Evolutionary conservation across 75 land plant species (phyloP).

Genomic region (Adiantum capillusveneris): DNA sequence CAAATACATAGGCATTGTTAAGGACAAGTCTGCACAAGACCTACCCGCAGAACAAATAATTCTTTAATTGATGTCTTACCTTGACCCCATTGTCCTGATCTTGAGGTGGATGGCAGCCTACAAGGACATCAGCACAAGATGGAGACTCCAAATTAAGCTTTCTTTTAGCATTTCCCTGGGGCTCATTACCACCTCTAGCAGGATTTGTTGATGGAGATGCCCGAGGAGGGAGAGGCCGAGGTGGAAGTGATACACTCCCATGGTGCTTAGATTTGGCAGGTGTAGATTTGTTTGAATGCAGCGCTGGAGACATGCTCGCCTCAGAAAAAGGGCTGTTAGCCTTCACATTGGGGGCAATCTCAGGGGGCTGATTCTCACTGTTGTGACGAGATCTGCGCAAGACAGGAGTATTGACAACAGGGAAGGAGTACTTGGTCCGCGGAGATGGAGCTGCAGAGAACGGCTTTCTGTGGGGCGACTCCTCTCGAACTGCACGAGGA

Average conservation of each 20-base stretch:
- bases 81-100: neutral
- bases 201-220: conserved; percentile 21
- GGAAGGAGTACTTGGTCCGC: conserved; percentile 2
- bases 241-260: conserved; percentile 14
- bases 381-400: conserved; percentile 14
- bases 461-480: neutral
- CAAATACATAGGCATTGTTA: no score
- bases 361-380: conserved; percentile 28
- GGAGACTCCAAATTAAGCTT: conserved; percentile 24
- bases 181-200: conserved; percentile 8
- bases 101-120: no score
- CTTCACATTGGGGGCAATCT: conserved; percentile 7
- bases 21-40: no score
- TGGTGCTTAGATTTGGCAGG: conserved; percentile 12
- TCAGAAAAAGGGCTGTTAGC: neutral
- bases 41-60: no score
- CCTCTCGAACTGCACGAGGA: neutral
- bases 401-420: conserved; percentile 5
- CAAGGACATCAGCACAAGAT: neutral
- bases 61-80: no score
- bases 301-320: conserved; percentile 1
- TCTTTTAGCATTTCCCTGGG: conserved; percentile 18
- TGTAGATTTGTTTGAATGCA: neutral
- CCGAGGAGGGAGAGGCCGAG: conserved; percentile 18
- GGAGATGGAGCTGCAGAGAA: conserved; percentile 2